These are phyloP conservation scores for Cynara cardunculus DNA, from an alignment of 129 eudicot genomes.

Conservation along the genomic window DNA sequence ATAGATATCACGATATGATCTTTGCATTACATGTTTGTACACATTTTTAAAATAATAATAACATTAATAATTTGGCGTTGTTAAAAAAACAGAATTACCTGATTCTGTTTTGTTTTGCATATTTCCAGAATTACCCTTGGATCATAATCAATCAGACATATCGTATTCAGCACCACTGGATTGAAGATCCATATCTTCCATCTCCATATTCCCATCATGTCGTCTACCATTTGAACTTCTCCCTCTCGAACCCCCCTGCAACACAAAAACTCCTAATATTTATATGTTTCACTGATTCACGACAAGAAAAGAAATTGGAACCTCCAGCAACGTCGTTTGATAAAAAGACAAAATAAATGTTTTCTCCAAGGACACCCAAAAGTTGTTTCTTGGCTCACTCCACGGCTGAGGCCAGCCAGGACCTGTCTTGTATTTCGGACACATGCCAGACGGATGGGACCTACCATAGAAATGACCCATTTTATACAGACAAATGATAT, in stretches of 20 bases:
- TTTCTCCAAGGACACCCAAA: too few species aligned
- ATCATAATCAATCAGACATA: constrained; percentile 14
- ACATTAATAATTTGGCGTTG: too few species aligned
- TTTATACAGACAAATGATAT: too few species aligned
- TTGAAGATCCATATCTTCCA: constrained; percentile 26
- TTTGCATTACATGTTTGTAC: not conserved
- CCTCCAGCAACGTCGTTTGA: too few species aligned
- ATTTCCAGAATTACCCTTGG: constrained; percentile 4
- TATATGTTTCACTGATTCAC: too few species aligned
- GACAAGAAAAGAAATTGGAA: too few species aligned
- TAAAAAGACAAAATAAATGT: too few species aligned
- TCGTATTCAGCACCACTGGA: constrained; percentile 29
- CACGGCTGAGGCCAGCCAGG: too few species aligned
- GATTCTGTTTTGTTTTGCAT: constrained; percentile 11
- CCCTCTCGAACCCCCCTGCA: constrained; percentile 22
- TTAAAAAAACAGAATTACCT: not conserved
- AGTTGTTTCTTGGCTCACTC: too few species aligned
- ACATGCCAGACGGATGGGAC: too few species aligned
- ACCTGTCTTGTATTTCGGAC: too few species aligned
- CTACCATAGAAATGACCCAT: too few species aligned
- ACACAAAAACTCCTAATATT: not conserved
- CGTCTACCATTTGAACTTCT: constrained; percentile 27
- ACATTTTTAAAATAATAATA: not conserved
- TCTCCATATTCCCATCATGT: not conserved
- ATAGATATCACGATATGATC: not conserved